Evolutionary conservation across 768 basidiomycete genomes (phyloP), one percentile per base, ranked within the genome.

Genomic region (Boletus sp.): DNA sequence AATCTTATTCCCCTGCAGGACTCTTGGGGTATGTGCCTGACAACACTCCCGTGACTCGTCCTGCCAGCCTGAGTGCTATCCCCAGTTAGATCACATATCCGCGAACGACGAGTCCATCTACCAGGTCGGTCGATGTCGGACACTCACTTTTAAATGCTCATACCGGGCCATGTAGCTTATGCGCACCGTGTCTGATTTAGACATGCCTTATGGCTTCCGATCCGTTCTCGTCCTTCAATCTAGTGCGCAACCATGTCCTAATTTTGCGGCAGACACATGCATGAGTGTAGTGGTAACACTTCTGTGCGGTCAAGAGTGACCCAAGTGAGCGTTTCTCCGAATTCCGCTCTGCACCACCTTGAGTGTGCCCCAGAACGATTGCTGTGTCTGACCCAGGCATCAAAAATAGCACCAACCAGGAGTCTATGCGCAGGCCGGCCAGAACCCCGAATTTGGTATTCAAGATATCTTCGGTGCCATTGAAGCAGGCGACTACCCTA

Each of bases 381-480:
- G 56, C 50, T 5, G 45, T 55, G 15, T 71, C 68, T 37, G 56
- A 73, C 64, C 70, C 78, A 70, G 72, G 78, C 56, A 74, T 79
- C 33, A 63, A 64, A 60, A 76, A 77, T 58, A 70, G 72, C 41
- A 76, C 76, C 3, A 69, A 72, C 50, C 66, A 67, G 2, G 75
- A 76, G 35, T 70, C 75, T 7, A 71, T 66, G 41, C 77, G 60
- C 40, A 80, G 57, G 62, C 62, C n/a, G 81, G 80, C 56, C 55
- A 57, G 64, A 78, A 76, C 55, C 70, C 76, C 0, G 84, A 86
- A 64, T 86, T 79, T 69, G 81, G 81, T 54, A 74, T 80, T 33
- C 74, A 80, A 37, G 83, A 85, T 63, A 69, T 85, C 18, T 83
- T 70, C 58, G 80, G 83, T 24, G 75, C 83, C 17, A 85, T 86